Percentiles rank a stretch among this genome's conserved stretches.
Evolutionary conservation across 176 grass and related monocot species (phyloP).

Genomic region (Alloteropsis semialata): DNA sequence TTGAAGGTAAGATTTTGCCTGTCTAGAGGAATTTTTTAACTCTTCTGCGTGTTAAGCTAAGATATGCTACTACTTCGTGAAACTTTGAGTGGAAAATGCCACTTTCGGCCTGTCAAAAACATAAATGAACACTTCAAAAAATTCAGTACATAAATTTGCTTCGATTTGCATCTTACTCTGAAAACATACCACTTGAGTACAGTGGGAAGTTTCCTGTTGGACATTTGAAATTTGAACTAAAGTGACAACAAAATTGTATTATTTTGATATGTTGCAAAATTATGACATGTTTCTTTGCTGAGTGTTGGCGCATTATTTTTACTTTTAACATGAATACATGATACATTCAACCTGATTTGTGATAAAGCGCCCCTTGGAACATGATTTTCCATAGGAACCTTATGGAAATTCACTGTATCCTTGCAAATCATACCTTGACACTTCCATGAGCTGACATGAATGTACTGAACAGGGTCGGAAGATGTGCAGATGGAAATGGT

Average conservation of each 20-base stretch:
- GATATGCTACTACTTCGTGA: background rate
- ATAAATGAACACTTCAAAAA: background rate
- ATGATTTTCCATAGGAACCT: background rate
- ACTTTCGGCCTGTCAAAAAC: background rate
- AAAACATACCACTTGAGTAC: background rate
- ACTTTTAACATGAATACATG: background rate
- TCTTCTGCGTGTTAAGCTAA: background rate
- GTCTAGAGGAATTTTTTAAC: background rate
- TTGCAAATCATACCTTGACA: background rate
- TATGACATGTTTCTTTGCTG: background rate
- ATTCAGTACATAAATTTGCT: background rate
- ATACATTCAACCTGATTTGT: background rate
- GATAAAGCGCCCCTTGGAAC: background rate
- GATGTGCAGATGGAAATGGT: slow-evolving; percentile 93
- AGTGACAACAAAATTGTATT: background rate
- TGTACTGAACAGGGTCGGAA: slow-evolving; percentile 60
- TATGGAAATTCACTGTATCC: background rate
- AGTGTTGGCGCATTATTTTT: background rate
- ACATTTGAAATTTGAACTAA: background rate
- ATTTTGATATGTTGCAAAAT: background rate
- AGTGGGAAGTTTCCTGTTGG: background rate
- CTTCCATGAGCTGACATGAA: slow-evolving; percentile 25
- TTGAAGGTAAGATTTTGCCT: slow-evolving; percentile 63
- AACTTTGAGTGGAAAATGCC: background rate
- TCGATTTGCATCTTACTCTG: background rate